A percentile compares a stretch with the other conserved stretches of the same genome.
These are phyloP conservation scores for Fusarium cicatricum DNA, from an alignment of 2,329 filamentous ascomycete genomes.

Conservation along the genomic window DNA sequence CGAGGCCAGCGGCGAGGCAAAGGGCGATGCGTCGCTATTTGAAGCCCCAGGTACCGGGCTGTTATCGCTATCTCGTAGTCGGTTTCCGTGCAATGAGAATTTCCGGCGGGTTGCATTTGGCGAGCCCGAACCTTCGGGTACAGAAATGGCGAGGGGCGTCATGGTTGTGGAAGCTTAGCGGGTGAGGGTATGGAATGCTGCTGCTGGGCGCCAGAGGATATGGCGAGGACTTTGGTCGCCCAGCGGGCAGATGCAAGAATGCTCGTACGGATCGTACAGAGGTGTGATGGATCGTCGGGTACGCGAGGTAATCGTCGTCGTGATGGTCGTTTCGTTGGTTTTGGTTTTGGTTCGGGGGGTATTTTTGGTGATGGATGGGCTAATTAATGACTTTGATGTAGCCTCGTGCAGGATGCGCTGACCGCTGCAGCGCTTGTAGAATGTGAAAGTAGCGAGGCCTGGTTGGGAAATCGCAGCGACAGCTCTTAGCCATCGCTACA, in stretches of 20 bases:
- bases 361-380: conserved; percentile 27
- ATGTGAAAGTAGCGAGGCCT: conserved; percentile 20
- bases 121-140: conserved; percentile 30
- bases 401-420: conserved; percentile 29
- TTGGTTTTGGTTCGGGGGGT: conserved; percentile 9
- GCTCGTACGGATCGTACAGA: conserved; percentile 11
- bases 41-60: conserved; percentile 31
- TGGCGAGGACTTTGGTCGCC: conserved; percentile 36
- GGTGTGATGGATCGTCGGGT: conserved; percentile 13
- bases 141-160: conserved; percentile 34
- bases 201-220: conserved; percentile 35
- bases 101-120: conserved; percentile 33
- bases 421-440: conserved; percentile 27
- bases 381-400: conserved; percentile 28
- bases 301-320: conserved; percentile 30
- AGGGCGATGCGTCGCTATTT: conserved; percentile 35
- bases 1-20: conserved; percentile 35
- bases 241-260: conserved; percentile 23
- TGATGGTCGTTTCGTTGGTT: conserved; percentile 30
- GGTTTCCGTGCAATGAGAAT: conserved; percentile 32
- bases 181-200: conserved; percentile 19
- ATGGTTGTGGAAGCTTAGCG: conserved; percentile 25
- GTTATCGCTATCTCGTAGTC: conserved; percentile 30
- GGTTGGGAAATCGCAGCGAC: conserved; percentile 17
- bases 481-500: conserved; percentile 41